Evolutionary conservation across 2,329 filamentous ascomycete species (phyloP), one percentile per base, ranked within the genome.

Genomic region (Phialocephala subalpina): DNA sequence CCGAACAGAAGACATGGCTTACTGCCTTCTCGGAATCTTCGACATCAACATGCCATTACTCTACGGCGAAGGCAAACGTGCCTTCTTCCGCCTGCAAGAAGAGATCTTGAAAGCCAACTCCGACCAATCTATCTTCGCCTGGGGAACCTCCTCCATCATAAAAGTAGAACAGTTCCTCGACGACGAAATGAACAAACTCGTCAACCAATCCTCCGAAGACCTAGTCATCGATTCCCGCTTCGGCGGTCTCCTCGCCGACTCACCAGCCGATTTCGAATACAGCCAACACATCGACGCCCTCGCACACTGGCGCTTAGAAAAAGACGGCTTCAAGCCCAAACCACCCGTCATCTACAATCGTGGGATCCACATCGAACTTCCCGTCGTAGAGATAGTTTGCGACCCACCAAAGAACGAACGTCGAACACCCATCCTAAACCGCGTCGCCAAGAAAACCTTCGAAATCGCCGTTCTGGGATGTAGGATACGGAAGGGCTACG

Each of bases 21-120:
- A 62, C 29, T 56, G 60, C n/a, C 60, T 62, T 6, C 60, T 62
- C 22, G 60, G 47, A 40, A 52, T 62, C 33, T 62, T 62, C 33
- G 60, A 57, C 22, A 22, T 62, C 14, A 62, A 62, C n/a, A 62
- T 62, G 60, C 60, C 60, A 11, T 35, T 62, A 6, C 55, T 57
- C 7, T 57, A 57, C 33, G 55, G 55, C 16, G 55, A 57, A 57
- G 55, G 55, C 20, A 40, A 57, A 38, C 16, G 35, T 5, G 55
- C 55, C 7, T 57, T 57, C 55, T 25, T 38, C 55, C 55, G 55
- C 25, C 14, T 57, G 7, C 55, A 57, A 57, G 55, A 57, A 40
- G 55, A 57, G 25, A 57, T 57, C n/a, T 18, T 57, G 8, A 57
- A 40, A 57, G 35, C 29, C 20, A 40, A 57, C 33, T 57, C 29